Base-by-base conservation (phyloP, 805 yeast genomes). In the Saturnispora hagleri region DNA sequence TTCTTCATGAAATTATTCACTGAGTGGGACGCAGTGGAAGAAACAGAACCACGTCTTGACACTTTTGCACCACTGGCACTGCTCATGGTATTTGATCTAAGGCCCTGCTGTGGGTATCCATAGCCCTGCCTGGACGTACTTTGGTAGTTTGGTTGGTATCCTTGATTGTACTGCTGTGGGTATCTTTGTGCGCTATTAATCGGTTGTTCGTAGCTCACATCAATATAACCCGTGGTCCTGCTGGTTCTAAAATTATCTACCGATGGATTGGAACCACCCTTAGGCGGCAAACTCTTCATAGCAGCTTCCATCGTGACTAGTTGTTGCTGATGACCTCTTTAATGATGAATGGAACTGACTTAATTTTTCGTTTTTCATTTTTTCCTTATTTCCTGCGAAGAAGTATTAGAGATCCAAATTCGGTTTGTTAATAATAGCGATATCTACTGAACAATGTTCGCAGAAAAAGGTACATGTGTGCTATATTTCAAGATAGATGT, bases 1-100 rank as follows among this genome's bases (percentile, higher is more conserved):
- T 69, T 72, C 34, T 77, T 62, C 61, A 79, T 75, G 47, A 77
- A 63, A 50, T 66, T 67, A 46, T 73, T 69, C 58, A 76, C 65
- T 5, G 63, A 55, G 27, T 60, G 46, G 7, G 49, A 18, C 13
- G 51, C 35, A 10, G 36, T 43, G 15, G 51, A 49, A 4, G 51
- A 49, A n/a, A 43, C 17, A 6, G 51, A 42, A 6, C 43, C 26
- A 28, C 36, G 36, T 34, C 43, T 43, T 12, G 72, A 59, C 33
- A 64, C 28, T 7, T 10, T 33, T n/a, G 46, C 10, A n/a, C 48
- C 12, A 17, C 36, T 7, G 34, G 22, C 17, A 17, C 40, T 33
- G 13, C 48, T 44, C 50, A 46, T 52, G 47, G 36, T 48, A 35
- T 31, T 26, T 50, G 43, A 28, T 40, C 38, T 36, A 45, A 51